Conservation (phyloP, 2,329 filamentous ascomycete species). For the Xylaria sp. region DNA sequence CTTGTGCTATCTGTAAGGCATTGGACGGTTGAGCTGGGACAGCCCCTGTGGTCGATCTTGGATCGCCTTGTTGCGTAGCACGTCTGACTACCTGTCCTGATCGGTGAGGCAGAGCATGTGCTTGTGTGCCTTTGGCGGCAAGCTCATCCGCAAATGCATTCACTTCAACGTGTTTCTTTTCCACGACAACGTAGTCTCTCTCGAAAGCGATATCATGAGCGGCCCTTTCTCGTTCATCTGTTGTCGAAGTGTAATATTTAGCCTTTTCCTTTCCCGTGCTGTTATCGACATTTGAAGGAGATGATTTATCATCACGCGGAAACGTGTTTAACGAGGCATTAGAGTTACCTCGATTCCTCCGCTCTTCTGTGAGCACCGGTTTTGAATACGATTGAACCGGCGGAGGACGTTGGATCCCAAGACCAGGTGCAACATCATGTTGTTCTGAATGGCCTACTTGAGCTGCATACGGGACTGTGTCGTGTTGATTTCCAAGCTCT, state of each 20-base stretch:
- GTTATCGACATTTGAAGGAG: slow-evolving; percentile 50
- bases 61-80: slow-evolving; percentile 79
- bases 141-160: slow-evolving; percentile 97
- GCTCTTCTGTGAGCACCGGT: slow-evolving; percentile 50
- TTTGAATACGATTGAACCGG: slow-evolving; percentile 60
- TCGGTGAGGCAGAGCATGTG: slow-evolving; percentile 61
- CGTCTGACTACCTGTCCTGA: slow-evolving; percentile 75
- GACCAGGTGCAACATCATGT: slow-evolving; percentile 58
- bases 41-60: slow-evolving; percentile 75
- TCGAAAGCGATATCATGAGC: slow-evolving; percentile 91
- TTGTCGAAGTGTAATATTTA: slow-evolving; percentile 47
- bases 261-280: slow-evolving; percentile 48
- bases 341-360: slow-evolving; percentile 52
- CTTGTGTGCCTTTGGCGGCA: slow-evolving; percentile 74
- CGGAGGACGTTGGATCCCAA: slow-evolving; percentile 62
- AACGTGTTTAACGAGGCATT: slow-evolving; percentile 53
- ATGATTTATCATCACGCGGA: slow-evolving; percentile 49
- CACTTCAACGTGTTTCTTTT: slow-evolving; percentile 94
- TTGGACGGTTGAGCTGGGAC: slow-evolving; percentile 73
- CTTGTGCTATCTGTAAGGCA: slow-evolving; percentile 77
- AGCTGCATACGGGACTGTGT: slow-evolving; percentile 43
- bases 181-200: slow-evolving; percentile 93
- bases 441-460: slow-evolving; percentile 54
- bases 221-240: slow-evolving; percentile 71
- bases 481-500: slow-evolving; percentile 49